Evolutionary conservation across 352 stramenopile genomes (phyloP), one percentile per base, ranked within the genome.

Genomic region (Elongisporangium undulatum): DNA sequence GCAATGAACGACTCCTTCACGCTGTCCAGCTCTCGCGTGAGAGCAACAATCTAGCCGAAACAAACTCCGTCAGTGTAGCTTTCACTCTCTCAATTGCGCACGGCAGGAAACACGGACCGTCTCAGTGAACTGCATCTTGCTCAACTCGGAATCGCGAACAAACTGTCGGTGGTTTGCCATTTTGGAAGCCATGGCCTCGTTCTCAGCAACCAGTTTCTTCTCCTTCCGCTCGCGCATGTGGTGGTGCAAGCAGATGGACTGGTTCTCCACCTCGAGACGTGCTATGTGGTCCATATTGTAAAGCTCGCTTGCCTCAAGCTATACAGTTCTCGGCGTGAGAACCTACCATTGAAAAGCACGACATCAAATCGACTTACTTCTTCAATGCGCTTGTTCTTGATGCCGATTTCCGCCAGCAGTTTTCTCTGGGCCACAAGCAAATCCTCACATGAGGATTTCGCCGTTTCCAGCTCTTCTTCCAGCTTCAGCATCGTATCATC

Each of bases 201-300:
- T 65, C 23, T 76, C 69, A 1, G 61, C 19, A 4, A 51, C 20
- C 4, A 77, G 29, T 17, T 67, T 61, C 9, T 52, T 58, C 51
- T 82, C 72, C 0, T 62, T 56, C 16, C 56, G 56, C 29, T 72
- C 65, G 2, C 64, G 53, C 24, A 64, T 51, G 45, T 69, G 62
- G 16, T 72, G 53, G 23, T 76, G 67, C 53, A 72, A 59, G 19
- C 62, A 69, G 7, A 79, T 73, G 45, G 56, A 66, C 45, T 76
- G 67, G 56, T 75, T 79, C 49, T 82, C 70, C 52, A 75, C 74
- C 55, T 70, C 64, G n/a, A 82, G 63, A 1, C 66, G 73, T 26
- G 62, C 55, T 26, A 77, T 73, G 41, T 73, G 69, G 55, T 80
- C 72, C 39, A 69, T 49, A 49, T 74, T 74, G 65, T 74, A 74